These are phyloP conservation scores for Amanita rubescens DNA, from an alignment of 768 basidiomycete species.

Conservation along the genomic window DNA sequence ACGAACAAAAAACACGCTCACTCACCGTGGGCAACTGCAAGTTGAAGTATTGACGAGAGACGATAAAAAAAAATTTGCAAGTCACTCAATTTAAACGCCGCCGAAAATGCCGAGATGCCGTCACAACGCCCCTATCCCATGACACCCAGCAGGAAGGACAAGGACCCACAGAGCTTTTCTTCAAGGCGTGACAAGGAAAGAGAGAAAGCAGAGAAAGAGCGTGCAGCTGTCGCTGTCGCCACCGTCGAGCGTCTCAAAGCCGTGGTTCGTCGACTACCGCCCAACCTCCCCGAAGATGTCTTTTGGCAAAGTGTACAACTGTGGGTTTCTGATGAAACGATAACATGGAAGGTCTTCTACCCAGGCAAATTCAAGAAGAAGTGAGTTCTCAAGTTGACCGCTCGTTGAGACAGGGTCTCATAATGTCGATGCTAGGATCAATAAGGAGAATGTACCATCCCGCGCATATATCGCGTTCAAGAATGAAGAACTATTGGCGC, in stretches of 20 bases:
- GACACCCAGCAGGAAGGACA: slow-evolving; percentile 17
- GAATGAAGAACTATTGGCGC: slow-evolving; percentile 58
- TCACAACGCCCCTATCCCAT: neutral
- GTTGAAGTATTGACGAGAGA: no score
- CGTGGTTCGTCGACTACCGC: slow-evolving; percentile 81
- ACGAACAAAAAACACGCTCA: neutral
- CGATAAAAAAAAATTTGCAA: no score
- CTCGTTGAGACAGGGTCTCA: neutral
- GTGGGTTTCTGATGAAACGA: slow-evolving; percentile 77
- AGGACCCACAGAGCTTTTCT: slow-evolving; percentile 23
- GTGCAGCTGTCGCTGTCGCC: slow-evolving; percentile 21
- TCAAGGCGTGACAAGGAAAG: slow-evolving; percentile 26
- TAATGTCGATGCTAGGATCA: slow-evolving; percentile 40
- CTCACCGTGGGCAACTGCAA: no score
- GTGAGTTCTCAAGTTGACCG: slow-evolving; percentile 28
- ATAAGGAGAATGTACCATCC: slow-evolving; percentile 80
- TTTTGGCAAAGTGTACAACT: slow-evolving; percentile 89
- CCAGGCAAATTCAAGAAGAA: slow-evolving; percentile 65
- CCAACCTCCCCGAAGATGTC: slow-evolving; percentile 84
- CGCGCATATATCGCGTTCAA: slow-evolving; percentile 92
- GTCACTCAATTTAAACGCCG: slow-evolving; percentile 15
- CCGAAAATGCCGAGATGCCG: slow-evolving; percentile 10
- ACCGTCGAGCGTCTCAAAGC: slow-evolving; percentile 76
- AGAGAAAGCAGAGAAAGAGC: slow-evolving; percentile 27
- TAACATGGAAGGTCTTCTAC: slow-evolving; percentile 58